Evolutionary conservation across 73 alveolate genomes (phyloP), one percentile per base, ranked within the genome.

Genomic region (Blepharisma stoltei): DNA sequence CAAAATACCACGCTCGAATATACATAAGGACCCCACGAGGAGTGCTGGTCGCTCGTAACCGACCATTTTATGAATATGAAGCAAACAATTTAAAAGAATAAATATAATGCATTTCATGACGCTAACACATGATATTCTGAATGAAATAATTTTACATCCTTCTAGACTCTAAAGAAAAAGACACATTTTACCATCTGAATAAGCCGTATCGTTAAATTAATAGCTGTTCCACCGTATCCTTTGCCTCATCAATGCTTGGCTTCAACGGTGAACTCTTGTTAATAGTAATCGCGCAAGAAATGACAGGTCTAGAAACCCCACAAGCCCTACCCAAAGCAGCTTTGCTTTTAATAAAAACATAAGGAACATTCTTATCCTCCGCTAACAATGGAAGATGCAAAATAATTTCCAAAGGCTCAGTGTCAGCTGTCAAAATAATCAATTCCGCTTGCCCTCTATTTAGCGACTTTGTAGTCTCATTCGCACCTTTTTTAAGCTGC

Each of bases 371-470:
- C 95, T 97, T 94, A 78, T 94, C 99, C 80, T 96, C 99, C 70
- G 99, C 95, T 66, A 94, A 84, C 55, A 97, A 84, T 50, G 99
- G 99, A 78, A 97, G 85, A 86, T 97, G 99, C 45, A 97, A 90
- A 14, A 97, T 97, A 84, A 97, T 97, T 85, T 97, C 99, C 53
- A 97, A 95, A n/a, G 99, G 99, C 84, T 97, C 98, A 27, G 99
- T 97, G 84, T 97, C 99, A 9, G 99, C 99, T 52, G 99, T 99
- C 81, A 96, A 81, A 32, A 97, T 86, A 78, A 97, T 90, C 82
- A 97, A 81, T 76, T 97, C 99, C 25, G 99, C 98, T 20, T 94
- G 90, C 44, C 99, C 99, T 81, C 99, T 81, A 84, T 96, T 96
- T 76, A 97, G 86, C 6, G 98, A 89, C 89, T 97, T 97, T n/a